Evolutionary conservation across 345 rosid genomes (phyloP), one percentile per base, ranked within the genome.

Genomic region (Gossypium arboreum): DNA sequence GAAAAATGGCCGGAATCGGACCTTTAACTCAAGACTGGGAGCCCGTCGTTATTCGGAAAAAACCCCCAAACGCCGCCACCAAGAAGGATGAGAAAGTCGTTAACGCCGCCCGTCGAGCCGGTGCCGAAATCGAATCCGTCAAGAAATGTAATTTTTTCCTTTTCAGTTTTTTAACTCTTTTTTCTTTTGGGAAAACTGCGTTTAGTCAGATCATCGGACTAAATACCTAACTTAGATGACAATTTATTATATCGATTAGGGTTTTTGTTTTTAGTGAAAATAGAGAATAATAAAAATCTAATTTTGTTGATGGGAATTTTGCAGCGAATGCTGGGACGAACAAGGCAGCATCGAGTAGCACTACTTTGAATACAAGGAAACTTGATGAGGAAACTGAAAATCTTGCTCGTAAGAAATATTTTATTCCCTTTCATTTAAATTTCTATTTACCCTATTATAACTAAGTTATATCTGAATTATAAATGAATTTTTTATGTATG

Each of bases 351-450:
- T 93, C 98, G 10, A 93, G 97, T 80, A 79, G 97, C 80, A 91
- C 99, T 60, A 75, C 98, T 72, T 69, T 95, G 76, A 95, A 95
- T 83, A 95, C 99, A 7, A 93, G 90, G 86, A 90, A 86, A 88
- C 97, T 93, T 74, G 97, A 93, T 80, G 98, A 95, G 22, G 98
- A 93, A 75, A 89, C 93, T 9, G 99, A 95, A 87, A 95, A 88
- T 58, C 93, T 95, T 57, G 44, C 97, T 81, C 99, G 99, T 93
- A 80, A 85, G 97, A 86, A 13, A 2, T 48, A 43, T 17, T 73
- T 18, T 7, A 73, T 54, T 17, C 74, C 44, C 4, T 72, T 41
- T 18, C 50, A 51, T 71, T 12, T 45, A 0, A 13, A 27, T 9
- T 5, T 18, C 3, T 27, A 50, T 16, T 51, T 51, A 16, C 8